Evolutionary conservation across 1,284 basidiomycete species (phyloP).

Genomic region (Ganoderma lucidum): DNA sequence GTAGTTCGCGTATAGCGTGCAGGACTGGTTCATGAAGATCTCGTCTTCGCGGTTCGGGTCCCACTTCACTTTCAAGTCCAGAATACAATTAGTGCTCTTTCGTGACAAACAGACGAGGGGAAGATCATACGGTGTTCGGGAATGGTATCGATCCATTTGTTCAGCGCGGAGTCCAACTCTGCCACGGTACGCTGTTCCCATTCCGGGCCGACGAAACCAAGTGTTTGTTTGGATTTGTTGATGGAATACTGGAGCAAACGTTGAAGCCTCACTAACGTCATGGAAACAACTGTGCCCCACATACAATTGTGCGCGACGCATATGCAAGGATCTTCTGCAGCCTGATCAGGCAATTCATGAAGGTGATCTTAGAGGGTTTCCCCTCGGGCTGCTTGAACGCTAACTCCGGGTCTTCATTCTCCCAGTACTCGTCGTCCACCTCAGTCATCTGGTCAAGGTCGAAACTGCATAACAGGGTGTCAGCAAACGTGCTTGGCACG

Average conservation of each 20-base stretch:
- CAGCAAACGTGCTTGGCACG: conserved; percentile 5
- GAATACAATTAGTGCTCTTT: not conserved
- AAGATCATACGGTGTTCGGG: conserved; percentile 32
- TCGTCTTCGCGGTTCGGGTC: conserved; percentile 55
- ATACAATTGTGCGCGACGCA: conserved; percentile 67
- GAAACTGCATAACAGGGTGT: conserved; percentile 47
- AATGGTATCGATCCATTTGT: conserved; percentile 34
- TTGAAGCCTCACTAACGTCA: not conserved
- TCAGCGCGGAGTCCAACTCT: conserved; percentile 35
- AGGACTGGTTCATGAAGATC: conserved; percentile 60
- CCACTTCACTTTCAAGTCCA: conserved; percentile 54
- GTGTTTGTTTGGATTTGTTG: conserved; percentile 31
- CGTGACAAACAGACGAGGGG: not conserved
- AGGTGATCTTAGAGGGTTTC: conserved; percentile 59
- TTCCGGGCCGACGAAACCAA: conserved; percentile 31
- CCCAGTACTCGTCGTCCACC: conserved; percentile 81
- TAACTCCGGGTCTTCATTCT: conserved; percentile 48
- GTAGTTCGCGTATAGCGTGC: conserved; percentile 58
- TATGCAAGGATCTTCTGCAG: conserved; percentile 70
- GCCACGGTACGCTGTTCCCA: conserved; percentile 37
- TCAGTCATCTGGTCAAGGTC: conserved; percentile 74
- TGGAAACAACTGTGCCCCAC: conserved; percentile 25
- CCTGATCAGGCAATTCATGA: conserved; percentile 65
- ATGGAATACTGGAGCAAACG: conserved; percentile 30
- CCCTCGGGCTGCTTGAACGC: conserved; percentile 61